A percentile compares a stretch with the other conserved stretches of the same genome.
phyloP scores from a whole-genome alignment of 2,329 filamentous ascomycete genomes.

The Penicillium crustosum region DNA sequence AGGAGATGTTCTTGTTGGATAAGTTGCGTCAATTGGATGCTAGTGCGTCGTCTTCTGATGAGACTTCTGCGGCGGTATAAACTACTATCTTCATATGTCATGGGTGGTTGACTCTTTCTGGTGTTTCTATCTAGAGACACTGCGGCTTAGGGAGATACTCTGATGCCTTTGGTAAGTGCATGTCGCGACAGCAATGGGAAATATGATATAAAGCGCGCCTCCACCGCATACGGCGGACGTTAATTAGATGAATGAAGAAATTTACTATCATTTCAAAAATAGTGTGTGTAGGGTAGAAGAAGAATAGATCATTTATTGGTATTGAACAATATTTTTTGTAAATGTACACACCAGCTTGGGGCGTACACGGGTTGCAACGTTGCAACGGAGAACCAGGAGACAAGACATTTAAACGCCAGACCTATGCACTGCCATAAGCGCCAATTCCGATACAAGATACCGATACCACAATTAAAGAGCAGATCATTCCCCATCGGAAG shows the following conservation, averaged over 20 bases:
- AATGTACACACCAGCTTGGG: constrained; percentile 15
- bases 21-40: constrained; percentile 23
- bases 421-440: constrained; percentile 42
- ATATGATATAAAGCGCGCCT: neutral
- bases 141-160: neutral
- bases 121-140: neutral
- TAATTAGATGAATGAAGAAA: neutral
- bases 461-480: constrained; percentile 17
- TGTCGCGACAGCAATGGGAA: no score
- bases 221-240: neutral
- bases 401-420: constrained; percentile 33
- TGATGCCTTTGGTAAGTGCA: neutral
- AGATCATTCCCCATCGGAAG: constrained; percentile 29
- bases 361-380: constrained; percentile 10
- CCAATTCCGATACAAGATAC: constrained; percentile 26
- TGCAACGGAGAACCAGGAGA: constrained; percentile 18
- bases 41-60: constrained; percentile 8
- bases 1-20: constrained; percentile 54
- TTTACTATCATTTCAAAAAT: neutral
- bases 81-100: neutral
- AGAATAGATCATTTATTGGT: constrained; percentile 13
- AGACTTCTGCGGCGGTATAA: neutral
- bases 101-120: neutral
- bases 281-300: neutral
- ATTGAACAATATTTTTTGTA: constrained; percentile 22